A percentile compares a stretch with the other conserved stretches of the same genome.
phyloP scores from a whole-genome alignment of 2,329 filamentous ascomycete species.

The Aspergillus pseudoterreus region DNA sequence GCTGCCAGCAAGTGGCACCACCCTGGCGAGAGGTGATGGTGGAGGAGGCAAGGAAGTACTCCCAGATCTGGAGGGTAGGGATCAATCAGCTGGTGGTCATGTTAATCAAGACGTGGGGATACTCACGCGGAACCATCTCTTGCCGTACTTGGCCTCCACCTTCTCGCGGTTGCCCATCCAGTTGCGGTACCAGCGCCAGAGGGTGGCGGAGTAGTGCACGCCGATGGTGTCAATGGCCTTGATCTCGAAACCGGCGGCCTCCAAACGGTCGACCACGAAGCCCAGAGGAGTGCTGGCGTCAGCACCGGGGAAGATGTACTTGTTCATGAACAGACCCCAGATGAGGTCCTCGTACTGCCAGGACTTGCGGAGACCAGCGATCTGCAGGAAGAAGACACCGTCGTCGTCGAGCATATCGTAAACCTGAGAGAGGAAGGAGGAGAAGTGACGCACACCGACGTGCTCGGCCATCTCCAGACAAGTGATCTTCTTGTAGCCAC shows the following conservation, averaged over 20 bases:
- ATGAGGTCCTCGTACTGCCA: conserved; percentile 99
- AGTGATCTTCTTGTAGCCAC: conserved; percentile 89
- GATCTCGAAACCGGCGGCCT: conserved; percentile 83
- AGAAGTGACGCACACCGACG: conserved; percentile 88
- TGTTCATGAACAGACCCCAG: conserved; percentile 99
- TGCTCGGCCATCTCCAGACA: conserved; percentile 99
- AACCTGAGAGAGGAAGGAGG: conserved; percentile 76
- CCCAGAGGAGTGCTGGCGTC: conserved; percentile 92
- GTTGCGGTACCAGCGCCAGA: conserved; percentile 99
- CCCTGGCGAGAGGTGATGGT: conserved; percentile 83
- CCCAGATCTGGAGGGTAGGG: conserved; percentile 66
- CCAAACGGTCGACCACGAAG: conserved; percentile 78
- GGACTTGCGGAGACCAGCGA: conserved; percentile 84
- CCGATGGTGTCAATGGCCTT: conserved; percentile 91
- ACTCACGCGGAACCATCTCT: conserved; percentile 89
- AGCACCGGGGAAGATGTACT: conserved; percentile 96
- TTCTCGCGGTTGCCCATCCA: conserved; percentile 94
- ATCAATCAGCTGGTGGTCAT: background rate
- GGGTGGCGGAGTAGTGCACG: conserved; percentile 92
- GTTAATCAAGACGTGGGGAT: background rate
- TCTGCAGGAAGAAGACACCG: conserved; percentile 92
- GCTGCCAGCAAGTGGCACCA: conserved; percentile 80
- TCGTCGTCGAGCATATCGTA: conserved; percentile 96
- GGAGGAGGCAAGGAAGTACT: conserved; percentile 83
- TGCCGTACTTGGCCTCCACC: conserved; percentile 91